Conservation (phyloP, 805 yeast genomes). For the Starmera dryadoides region DNA sequence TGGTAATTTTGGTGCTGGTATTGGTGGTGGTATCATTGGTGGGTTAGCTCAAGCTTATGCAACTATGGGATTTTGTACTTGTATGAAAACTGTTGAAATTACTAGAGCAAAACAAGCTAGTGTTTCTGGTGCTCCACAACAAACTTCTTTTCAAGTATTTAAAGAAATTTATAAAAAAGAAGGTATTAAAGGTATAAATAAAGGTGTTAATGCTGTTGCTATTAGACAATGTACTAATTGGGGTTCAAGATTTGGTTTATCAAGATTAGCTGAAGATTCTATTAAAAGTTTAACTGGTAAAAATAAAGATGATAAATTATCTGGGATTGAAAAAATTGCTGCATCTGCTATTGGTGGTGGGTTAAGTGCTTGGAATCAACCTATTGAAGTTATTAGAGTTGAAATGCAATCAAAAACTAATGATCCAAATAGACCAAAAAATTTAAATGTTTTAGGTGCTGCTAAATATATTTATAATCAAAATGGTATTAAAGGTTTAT, state of each 20-base stretch:
- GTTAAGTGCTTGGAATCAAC: conserved; percentile 97
- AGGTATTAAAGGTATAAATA: conserved; percentile 91
- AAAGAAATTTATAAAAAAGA: conserved; percentile 75
- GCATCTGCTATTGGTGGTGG: conserved; percentile 96
- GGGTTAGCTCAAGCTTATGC: conserved; percentile 95
- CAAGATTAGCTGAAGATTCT: conserved; percentile 84
- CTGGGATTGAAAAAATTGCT: conserved; percentile 71
- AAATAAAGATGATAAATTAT: conserved; percentile 51
- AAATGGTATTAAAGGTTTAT: conserved; percentile 85
- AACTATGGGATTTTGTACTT: conserved; percentile 97
- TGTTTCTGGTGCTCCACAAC: conserved; percentile 58
- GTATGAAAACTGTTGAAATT: conserved; percentile 98
- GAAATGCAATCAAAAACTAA: conserved; percentile 95
- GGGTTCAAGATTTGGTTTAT: conserved; percentile 95
- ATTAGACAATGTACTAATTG: conserved; percentile 97
- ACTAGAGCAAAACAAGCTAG: conserved; percentile 77
- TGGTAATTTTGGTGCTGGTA: conserved; percentile 75
- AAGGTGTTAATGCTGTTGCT: conserved; percentile 99
- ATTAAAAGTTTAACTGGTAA: conserved; percentile 63
- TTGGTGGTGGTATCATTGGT: conserved; percentile 92
- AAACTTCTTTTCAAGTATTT: conserved; percentile 80
- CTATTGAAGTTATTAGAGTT: conserved; percentile 94
- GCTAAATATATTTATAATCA: conserved; percentile 74
- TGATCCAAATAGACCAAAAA: conserved; percentile 94
- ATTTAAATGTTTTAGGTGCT: conserved; percentile 70